phyloP scores from a whole-genome alignment of 2,329 filamentous ascomycete genomes.

The Botrytis pseudocinerea region DNA sequence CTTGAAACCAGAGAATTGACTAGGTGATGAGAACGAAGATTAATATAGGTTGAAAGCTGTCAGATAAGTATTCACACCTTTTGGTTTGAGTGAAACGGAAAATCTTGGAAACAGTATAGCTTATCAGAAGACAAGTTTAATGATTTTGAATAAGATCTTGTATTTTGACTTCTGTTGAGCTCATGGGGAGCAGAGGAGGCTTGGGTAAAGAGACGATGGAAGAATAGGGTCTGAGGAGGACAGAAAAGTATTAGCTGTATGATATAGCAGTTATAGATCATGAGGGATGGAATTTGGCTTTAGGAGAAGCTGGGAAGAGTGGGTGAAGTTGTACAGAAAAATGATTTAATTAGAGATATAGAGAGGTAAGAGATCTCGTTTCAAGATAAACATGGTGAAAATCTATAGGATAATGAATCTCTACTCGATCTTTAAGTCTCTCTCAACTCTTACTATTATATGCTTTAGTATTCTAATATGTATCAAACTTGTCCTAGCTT shows the following conservation, averaged over 20 bases:
- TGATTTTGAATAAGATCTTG: neutral
- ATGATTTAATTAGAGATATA: rapidly evolving
- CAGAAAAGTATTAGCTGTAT: neutral
- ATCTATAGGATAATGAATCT: neutral
- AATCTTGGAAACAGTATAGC: neutral
- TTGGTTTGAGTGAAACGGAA: neutral
- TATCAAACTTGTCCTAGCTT: neutral
- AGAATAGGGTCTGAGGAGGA: too few relatives aligned
- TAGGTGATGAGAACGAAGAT: neutral
- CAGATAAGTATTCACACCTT: neutral
- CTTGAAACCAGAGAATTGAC: neutral
- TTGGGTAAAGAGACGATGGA: neutral
- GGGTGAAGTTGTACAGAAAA: neutral
- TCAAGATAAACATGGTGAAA: neutral
- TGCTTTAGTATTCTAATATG: neutral
- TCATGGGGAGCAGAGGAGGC: neutral
- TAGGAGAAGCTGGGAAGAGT: neutral
- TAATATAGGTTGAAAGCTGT: neutral
- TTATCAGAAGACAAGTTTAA: neutral
- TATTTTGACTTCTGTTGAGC: neutral
- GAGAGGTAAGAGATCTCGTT: neutral
- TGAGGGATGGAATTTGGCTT: neutral
- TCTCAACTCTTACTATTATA: neutral
- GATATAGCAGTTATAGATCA: neutral
- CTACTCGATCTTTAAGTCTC: neutral